Evolutionary conservation across 768 basidiomycete genomes (phyloP).

Genomic region (Mycena venus): DNA sequence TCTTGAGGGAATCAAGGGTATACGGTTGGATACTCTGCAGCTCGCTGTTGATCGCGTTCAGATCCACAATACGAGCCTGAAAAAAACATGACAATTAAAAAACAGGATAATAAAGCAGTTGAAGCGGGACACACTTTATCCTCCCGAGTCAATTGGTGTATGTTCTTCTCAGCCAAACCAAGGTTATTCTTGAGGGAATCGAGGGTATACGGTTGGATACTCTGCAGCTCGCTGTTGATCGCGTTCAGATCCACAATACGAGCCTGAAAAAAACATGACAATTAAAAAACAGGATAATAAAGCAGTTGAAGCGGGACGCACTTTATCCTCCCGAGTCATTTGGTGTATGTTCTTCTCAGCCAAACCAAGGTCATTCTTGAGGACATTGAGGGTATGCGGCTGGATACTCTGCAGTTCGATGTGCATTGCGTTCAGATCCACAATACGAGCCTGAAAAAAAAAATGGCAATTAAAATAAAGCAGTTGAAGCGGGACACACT

Average conservation of each 20-base stretch:
- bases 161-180: background rate
- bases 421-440: background rate
- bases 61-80: too few species aligned
- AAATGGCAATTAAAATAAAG: too few species aligned
- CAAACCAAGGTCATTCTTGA: background rate
- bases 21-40: background rate
- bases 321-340: background rate
- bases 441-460: too few species aligned
- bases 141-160: background rate
- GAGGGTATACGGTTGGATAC: background rate
- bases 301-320: too few species aligned
- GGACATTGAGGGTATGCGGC: background rate
- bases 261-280: too few species aligned
- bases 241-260: too few species aligned
- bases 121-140: too few species aligned
- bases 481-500: too few species aligned
- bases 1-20: background rate
- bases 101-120: too few species aligned
- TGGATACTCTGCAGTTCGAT: background rate
- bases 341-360: background rate
- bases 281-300: too few species aligned
- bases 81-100: too few species aligned
- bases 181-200: background rate
- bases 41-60: background rate
- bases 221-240: background rate